A percentile compares a stretch with the other conserved stretches of the same genome.
Conservation (phyloP, 1,284 basidiomycete genomes). For the Ustilago crameri region DNA sequence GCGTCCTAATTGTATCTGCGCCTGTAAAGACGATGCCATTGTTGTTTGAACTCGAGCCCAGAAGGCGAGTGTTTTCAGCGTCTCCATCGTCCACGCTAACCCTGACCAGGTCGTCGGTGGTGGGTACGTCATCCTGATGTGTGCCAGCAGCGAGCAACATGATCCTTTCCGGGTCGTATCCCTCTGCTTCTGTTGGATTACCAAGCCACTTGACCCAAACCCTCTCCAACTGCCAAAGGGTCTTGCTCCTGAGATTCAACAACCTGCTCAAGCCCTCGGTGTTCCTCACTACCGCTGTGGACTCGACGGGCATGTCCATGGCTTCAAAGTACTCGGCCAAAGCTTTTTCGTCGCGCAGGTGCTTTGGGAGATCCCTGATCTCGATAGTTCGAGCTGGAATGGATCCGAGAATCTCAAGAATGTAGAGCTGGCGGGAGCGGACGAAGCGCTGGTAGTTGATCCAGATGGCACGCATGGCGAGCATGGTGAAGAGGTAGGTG, state of each 20-base stretch:
- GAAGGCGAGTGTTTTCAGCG: constrained; percentile 15
- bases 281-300: constrained; percentile 87
- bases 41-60: constrained; percentile 7
- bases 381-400: constrained; percentile 93
- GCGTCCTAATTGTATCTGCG: constrained; percentile 40
- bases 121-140: constrained; percentile 20
- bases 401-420: constrained; percentile 90
- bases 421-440: constrained; percentile 90
- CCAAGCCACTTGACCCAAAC: constrained; percentile 90
- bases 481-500: constrained; percentile 89
- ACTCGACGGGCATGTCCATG: constrained; percentile 75
- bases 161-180: constrained; percentile 74
- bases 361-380: constrained; percentile 81
- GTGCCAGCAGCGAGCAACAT: constrained; percentile 44
- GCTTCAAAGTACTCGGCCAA: constrained; percentile 92
- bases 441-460: constrained; percentile 90
- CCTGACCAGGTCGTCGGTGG: constrained; percentile 22
- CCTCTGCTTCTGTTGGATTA: constrained; percentile 83
- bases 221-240: constrained; percentile 80
- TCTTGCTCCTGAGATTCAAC: constrained; percentile 80
- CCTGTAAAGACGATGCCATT: constrained; percentile 20
- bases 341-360: constrained; percentile 83
- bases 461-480: constrained; percentile 86
- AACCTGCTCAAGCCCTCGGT: constrained; percentile 79
- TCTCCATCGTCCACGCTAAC: constrained; percentile 19